Base-by-base conservation (phyloP, 2,329 filamentous ascomycete species). In the Exophiala lecanii-corni region DNA sequence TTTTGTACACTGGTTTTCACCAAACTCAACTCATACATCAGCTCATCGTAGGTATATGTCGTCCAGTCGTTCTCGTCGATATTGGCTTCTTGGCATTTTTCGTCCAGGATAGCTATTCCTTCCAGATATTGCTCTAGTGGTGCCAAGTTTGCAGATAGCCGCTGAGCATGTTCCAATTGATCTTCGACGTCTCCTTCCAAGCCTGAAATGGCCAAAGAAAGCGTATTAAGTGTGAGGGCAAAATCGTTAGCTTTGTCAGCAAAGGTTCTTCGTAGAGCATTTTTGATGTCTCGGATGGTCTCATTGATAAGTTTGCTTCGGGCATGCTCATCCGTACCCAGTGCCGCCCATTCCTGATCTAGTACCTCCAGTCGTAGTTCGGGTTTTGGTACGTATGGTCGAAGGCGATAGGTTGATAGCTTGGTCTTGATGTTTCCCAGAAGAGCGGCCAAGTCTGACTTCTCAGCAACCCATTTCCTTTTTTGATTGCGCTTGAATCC, bases 21-120 rank as follows among this genome's bases (percentile, higher is more conserved):
- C 20, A 98, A 76, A 12, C 87, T 82, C 45, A 97, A 76, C 67
- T 98, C 92, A 68, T 98, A 98, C 47, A 82, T 81, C 31, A 98
- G 76, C 67, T 98, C 92, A 61, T 98, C 92, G 63, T 97, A 92
- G 7, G 91, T 95, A 68, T 97, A 97, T 6, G 91, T 97, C n/a
- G 92, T 98, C 65, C 92, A 97, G 70, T 98, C 92, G 65, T 98
- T 98, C 60, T 98, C 92, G 66, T 98, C 92, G 52, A 98, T 96
- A 63, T 98, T 97, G 50, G 92, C 92, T 70, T 97, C 91, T 47
- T 83, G 78, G 62, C 92, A 98, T 67, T 95, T 88, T 51, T 81
- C 79, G 59, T 96, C 89, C 36, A 97, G 77, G 9, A 79, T 80
- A 10, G 81, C 86, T 60, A 98, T 96, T 51, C 88, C 86, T 51